phyloP scores from a whole-genome alignment of 148 eudicot species.

The Bassia scoparia region DNA sequence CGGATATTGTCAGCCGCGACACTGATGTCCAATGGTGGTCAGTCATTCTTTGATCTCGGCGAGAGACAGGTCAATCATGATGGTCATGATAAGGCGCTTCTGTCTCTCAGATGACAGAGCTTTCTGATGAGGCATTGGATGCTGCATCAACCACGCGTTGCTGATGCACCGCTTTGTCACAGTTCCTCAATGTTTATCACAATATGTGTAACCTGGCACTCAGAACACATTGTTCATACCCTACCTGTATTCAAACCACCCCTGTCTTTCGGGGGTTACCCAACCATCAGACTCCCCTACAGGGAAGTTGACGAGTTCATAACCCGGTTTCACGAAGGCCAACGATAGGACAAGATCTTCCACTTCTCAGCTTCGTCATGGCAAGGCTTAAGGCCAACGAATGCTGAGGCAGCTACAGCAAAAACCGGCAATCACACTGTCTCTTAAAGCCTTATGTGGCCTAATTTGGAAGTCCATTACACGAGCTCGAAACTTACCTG shows the following conservation, averaged over 20 bases:
- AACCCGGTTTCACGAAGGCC: neutral
- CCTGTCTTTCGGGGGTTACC: neutral
- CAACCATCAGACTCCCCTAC: constrained; percentile 12
- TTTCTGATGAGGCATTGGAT: constrained; percentile 19
- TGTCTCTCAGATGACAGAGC: constrained; percentile 23
- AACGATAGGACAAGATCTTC: constrained; percentile 10
- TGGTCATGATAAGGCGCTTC: constrained; percentile 23
- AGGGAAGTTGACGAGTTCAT: neutral
- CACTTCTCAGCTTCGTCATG: constrained; percentile 15
- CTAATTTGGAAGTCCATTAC: constrained; percentile 28
- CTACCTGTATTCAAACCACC: neutral
- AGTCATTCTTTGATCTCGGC: constrained; percentile 33
- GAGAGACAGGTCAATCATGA: constrained; percentile 34
- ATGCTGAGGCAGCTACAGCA: neutral
- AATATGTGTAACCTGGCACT: neutral
- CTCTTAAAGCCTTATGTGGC: constrained; percentile 22
- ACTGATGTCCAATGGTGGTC: constrained; percentile 24
- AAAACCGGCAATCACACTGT: neutral
- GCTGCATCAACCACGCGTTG: constrained; percentile 19
- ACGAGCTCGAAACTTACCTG: constrained; percentile 16
- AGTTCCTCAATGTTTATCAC: constrained; percentile 18
- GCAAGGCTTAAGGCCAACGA: constrained; percentile 22
- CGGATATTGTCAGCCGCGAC: constrained; percentile 18
- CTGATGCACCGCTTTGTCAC: constrained; percentile 20
- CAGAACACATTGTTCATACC: neutral